Conservation (phyloP, 768 basidiomycete genomes). For the Xanthoconium purpureum region DNA sequence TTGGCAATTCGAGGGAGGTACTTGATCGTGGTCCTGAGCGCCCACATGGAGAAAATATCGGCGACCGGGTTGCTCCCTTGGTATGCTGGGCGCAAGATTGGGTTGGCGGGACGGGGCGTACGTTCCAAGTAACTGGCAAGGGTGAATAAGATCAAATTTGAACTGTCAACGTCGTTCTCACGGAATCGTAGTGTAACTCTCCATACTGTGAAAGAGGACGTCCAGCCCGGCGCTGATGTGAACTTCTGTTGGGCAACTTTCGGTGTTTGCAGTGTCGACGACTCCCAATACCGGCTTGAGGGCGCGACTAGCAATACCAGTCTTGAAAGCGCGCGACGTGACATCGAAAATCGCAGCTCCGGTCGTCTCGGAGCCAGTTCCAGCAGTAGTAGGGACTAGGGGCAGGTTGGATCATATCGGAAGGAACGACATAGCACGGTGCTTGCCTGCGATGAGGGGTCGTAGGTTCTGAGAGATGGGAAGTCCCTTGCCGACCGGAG, state of each 20-base stretch:
- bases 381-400: slow-evolving; percentile 69
- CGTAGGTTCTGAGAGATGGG: slow-evolving; percentile 72
- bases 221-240: slow-evolving; percentile 95
- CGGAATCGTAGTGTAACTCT: slow-evolving; percentile 93
- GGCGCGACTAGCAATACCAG: slow-evolving; percentile 90
- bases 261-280: slow-evolving; percentile 87
- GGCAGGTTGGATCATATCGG: neutral
- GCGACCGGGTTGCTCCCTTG: slow-evolving; percentile 94
- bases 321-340: slow-evolving; percentile 90
- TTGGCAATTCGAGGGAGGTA: slow-evolving; percentile 85
- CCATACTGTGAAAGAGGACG: slow-evolving; percentile 93
- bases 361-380: slow-evolving; percentile 93
- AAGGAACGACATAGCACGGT: neutral
- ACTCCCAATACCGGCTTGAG: slow-evolving; percentile 87
- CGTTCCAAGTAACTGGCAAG: slow-evolving; percentile 78
- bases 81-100: slow-evolving; percentile 86
- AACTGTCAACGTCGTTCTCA: slow-evolving; percentile 36
- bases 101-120: slow-evolving; percentile 84
- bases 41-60: slow-evolving; percentile 96
- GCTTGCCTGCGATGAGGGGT: slow-evolving; percentile 78
- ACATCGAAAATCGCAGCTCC: slow-evolving; percentile 94
- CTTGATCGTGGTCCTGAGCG: slow-evolving; percentile 82
- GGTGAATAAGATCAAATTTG: slow-evolving; percentile 4
- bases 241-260: slow-evolving; percentile 85
- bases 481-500: slow-evolving; percentile 88